These are phyloP conservation scores for Salmacisia buchloeana DNA, from an alignment of 1,284 basidiomycete species.

Conservation along the genomic window DNA sequence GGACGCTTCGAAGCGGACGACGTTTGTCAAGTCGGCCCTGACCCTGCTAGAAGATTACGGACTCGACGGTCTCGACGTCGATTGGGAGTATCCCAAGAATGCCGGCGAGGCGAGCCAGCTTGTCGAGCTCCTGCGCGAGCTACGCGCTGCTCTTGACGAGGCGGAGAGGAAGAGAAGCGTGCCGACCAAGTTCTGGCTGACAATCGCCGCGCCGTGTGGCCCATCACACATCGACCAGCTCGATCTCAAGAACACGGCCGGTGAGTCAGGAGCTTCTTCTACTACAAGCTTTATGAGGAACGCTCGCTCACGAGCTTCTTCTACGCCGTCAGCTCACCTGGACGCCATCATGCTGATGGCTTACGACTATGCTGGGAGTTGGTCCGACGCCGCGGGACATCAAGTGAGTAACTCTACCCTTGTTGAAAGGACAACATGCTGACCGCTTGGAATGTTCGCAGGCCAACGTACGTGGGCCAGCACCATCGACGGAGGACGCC, in stretches of 20 bases:
- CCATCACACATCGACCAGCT: conserved; percentile 64
- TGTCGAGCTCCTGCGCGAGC: conserved; percentile 64
- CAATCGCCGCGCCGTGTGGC: conserved; percentile 77
- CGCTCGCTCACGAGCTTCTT: neutral
- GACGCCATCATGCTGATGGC: conserved; percentile 91
- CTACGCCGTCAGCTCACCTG: conserved; percentile 50
- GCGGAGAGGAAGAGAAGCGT: conserved; percentile 56
- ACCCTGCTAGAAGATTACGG: conserved; percentile 76
- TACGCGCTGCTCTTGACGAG: conserved; percentile 64
- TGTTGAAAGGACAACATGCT: neutral
- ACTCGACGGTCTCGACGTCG: conserved; percentile 64
- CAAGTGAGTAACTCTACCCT: conserved; percentile 53
- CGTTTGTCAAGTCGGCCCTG: conserved; percentile 68
- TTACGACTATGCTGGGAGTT: conserved; percentile 53
- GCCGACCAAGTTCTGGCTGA: conserved; percentile 61
- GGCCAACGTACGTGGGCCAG: conserved; percentile 66
- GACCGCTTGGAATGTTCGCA: neutral
- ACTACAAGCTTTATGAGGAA: neutral
- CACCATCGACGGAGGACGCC: conserved; percentile 62
- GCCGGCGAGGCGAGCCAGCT: conserved; percentile 68
- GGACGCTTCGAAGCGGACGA: conserved; percentile 54
- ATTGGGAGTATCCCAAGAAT: conserved; percentile 11
- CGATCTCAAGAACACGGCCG: conserved; percentile 67
- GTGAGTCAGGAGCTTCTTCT: too few species aligned
- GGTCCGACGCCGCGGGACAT: conserved; percentile 68